Percentiles rank a stretch among this genome's conserved stretches.
Evolutionary conservation across 2,329 filamentous ascomycete species (phyloP).

Genomic region (Monascus ruber): DNA sequence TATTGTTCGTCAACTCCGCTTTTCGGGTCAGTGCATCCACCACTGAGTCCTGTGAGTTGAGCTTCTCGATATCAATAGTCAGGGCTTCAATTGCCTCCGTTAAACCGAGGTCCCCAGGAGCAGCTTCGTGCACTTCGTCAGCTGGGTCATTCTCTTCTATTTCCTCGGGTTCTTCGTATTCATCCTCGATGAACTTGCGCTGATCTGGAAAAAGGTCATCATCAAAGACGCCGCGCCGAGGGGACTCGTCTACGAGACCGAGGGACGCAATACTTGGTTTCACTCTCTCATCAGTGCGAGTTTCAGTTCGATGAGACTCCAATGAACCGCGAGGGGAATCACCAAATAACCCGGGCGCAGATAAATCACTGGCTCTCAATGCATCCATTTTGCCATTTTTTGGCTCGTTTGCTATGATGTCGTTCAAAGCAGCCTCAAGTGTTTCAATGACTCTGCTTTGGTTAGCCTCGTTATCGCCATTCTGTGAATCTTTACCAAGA

Average conservation of each 20-base stretch:
- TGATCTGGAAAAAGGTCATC: conserved; percentile 90
- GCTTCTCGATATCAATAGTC: conserved; percentile 81
- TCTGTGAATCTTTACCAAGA: conserved; percentile 59
- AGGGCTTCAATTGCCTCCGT: conserved; percentile 84
- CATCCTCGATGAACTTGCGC: conserved; percentile 67
- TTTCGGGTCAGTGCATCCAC: conserved; percentile 86
- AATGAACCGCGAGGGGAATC: conserved; percentile 51
- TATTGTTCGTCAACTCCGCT: conserved; percentile 94
- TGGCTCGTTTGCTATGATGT: conserved; percentile 77
- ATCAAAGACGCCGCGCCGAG: conserved; percentile 85
- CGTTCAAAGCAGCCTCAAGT: conserved; percentile 82
- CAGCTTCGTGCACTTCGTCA: conserved; percentile 85
- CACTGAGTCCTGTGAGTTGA: conserved; percentile 77
- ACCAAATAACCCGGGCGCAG: conserved; percentile 35
- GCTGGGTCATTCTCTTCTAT: conserved; percentile 50
- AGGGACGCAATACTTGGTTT: conserved; percentile 86
- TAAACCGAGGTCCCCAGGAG: conserved; percentile 83
- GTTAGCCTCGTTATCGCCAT: conserved; percentile 40
- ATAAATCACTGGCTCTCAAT: conserved; percentile 21
- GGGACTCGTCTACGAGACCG: conserved; percentile 77
- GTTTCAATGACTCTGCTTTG: conserved; percentile 78
- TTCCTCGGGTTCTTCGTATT: conserved; percentile 61
- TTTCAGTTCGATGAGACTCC: conserved; percentile 41
- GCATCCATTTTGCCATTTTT: conserved; percentile 26
- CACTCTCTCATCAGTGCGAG: conserved; percentile 37